These are phyloP conservation scores for Colletotrichum siamense DNA, from an alignment of 2,329 filamentous ascomycete species.

Conservation along the genomic window DNA sequence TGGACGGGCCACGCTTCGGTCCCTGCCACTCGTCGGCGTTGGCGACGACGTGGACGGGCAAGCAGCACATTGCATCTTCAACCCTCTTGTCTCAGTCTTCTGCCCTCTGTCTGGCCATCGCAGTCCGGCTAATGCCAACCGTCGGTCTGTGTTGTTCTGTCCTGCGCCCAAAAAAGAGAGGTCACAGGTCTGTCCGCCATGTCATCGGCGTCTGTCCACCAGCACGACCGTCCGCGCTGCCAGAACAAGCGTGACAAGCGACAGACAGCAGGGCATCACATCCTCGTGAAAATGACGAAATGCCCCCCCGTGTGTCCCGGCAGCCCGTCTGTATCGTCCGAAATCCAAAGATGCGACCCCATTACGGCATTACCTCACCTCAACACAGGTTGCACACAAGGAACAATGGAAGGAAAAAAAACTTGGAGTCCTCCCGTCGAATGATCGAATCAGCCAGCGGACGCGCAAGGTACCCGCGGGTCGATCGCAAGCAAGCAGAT, in stretches of 20 bases:
- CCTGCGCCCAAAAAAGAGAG: not conserved
- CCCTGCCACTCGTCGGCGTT: not conserved
- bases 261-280: not conserved
- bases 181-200: not conserved
- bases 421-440: not conserved
- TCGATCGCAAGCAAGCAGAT: not conserved
- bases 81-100: not conserved
- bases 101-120: not conserved
- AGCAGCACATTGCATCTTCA: not conserved
- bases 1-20: not conserved
- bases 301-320: not conserved
- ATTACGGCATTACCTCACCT: not conserved
- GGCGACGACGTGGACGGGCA: not conserved
- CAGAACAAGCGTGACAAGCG: not conserved
- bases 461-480: slow-evolving; percentile 5
- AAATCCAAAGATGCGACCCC: not conserved
- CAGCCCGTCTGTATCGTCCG: not conserved
- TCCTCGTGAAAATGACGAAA: not conserved
- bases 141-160: not conserved
- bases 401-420: not conserved
- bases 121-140: not conserved
- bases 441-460: not conserved
- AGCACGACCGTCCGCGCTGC: not conserved
- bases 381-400: not conserved
- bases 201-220: not conserved